A percentile compares a stretch with the other conserved stretches of the same genome.
Conservation (phyloP, 176 grass and related monocot species). For the Oryza punctata region DNA sequence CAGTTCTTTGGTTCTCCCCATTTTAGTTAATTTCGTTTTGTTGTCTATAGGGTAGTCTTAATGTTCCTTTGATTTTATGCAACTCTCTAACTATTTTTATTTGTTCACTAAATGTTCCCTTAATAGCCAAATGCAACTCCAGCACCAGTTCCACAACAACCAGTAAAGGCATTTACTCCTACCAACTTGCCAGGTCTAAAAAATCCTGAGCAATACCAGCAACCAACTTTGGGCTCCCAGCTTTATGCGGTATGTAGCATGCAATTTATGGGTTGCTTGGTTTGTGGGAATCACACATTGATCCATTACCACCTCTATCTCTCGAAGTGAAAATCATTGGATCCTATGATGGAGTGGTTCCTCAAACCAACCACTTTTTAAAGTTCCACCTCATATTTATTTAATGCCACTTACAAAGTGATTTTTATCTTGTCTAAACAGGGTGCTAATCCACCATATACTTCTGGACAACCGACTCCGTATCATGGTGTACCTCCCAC, state of each 20-base stretch:
- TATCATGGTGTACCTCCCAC: slow-evolving; percentile 46
- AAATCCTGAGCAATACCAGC: slow-evolving; percentile 93
- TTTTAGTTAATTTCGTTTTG: neutral
- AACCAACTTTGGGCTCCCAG: slow-evolving; percentile 83
- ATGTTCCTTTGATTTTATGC: neutral
- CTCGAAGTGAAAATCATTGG: neutral
- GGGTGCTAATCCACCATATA: slow-evolving; percentile 44
- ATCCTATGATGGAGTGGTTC: neutral
- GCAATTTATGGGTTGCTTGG: neutral
- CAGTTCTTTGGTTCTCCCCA: neutral
- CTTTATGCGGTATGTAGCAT: slow-evolving; percentile 71
- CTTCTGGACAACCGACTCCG: slow-evolving; percentile 32
- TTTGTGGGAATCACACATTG: neutral
- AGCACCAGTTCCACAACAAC: slow-evolving; percentile 42
- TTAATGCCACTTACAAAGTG: slow-evolving; percentile 22
- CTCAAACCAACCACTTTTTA: neutral
- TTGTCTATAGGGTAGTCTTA: neutral
- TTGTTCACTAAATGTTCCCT: slow-evolving; percentile 5
- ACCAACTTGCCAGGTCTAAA: slow-evolving; percentile 59
- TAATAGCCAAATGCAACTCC: slow-evolving; percentile 54
- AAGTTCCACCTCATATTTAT: slow-evolving; percentile 30
- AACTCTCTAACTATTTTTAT: slow-evolving; percentile 9
- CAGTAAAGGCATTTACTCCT: slow-evolving; percentile 77
- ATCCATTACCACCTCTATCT: neutral
- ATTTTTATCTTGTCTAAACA: slow-evolving; percentile 36